Evolutionary conservation across 768 basidiomycete genomes (phyloP).

Genomic region (Xerocomellus amylosporus): DNA sequence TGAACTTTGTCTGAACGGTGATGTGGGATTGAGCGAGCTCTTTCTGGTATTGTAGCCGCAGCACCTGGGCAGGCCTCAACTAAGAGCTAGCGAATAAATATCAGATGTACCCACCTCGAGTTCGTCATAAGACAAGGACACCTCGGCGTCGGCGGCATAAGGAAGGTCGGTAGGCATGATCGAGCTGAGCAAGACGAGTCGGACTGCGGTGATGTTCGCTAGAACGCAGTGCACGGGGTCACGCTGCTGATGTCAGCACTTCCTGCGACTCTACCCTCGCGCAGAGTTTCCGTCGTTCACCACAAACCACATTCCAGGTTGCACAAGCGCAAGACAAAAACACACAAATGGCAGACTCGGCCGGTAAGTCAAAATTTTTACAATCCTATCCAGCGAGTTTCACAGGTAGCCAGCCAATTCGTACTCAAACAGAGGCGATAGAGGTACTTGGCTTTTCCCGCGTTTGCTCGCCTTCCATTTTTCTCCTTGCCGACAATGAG

Average conservation of each 20-base stretch:
- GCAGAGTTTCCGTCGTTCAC: slow-evolving; percentile 24
- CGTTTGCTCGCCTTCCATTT: slow-evolving; percentile 27
- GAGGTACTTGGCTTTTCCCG: slow-evolving; percentile 35
- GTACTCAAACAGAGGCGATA: slow-evolving; percentile 32
- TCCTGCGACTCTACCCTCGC: not conserved
- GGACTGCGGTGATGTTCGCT: slow-evolving; percentile 11
- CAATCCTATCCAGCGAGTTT: slow-evolving; percentile 21
- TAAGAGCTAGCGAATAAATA: not conserved
- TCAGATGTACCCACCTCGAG: slow-evolving; percentile 57
- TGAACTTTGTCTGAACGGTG: slow-evolving; percentile 95
- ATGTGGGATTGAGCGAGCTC: slow-evolving; percentile 82
- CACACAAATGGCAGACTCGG: slow-evolving; percentile 46
- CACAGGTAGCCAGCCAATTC: slow-evolving; percentile 28
- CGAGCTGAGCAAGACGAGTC: slow-evolving; percentile 9
- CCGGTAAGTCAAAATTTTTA: slow-evolving; percentile 46
- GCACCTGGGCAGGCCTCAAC: slow-evolving; percentile 51
- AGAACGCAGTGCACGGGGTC: slow-evolving; percentile 20
- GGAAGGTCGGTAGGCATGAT: slow-evolving; percentile 80
- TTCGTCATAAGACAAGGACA: slow-evolving; percentile 86
- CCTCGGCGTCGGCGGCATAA: slow-evolving; percentile 92
- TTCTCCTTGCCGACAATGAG: slow-evolving; percentile 50
- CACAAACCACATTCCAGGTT: slow-evolving; percentile 24
- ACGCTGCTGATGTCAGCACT: slow-evolving; percentile 27
- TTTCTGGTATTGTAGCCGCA: slow-evolving; percentile 84
- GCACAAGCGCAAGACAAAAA: slow-evolving; percentile 16